These are phyloP conservation scores for Phytophthora macrochlamydospora DNA, from an alignment of 352 stramenopile species.

Conservation along the genomic window DNA sequence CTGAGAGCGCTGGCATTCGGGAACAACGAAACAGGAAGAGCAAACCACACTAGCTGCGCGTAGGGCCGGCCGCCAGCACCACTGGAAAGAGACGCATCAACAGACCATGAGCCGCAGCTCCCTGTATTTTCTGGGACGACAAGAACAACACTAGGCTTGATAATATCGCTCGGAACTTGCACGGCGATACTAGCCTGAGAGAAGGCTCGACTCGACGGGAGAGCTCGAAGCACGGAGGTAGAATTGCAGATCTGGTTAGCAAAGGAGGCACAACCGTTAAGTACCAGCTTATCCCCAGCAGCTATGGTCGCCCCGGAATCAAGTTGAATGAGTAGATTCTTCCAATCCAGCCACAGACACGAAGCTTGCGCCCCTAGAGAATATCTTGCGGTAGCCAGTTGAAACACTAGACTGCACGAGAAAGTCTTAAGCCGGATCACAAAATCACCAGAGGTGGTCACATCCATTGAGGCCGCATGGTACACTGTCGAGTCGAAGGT, in stretches of 20 bases:
- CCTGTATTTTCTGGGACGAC: slow-evolving; percentile 58
- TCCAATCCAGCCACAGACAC: slow-evolving; percentile 66
- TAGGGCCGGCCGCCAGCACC: slow-evolving; percentile 60
- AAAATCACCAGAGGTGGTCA: slow-evolving; percentile 32
- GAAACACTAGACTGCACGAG: slow-evolving; percentile 52
- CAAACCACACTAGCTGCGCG: slow-evolving; percentile 45
- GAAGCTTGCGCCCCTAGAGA: slow-evolving; percentile 39
- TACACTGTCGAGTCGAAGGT: slow-evolving; percentile 72
- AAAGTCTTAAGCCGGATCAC: slow-evolving; percentile 51
- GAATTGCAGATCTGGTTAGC: slow-evolving; percentile 55
- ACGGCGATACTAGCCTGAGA: slow-evolving; percentile 54
- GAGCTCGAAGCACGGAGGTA: slow-evolving; percentile 47
- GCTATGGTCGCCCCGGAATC: slow-evolving; percentile 49
- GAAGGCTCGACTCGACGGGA: slow-evolving; percentile 58
- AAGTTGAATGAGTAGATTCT: slow-evolving; percentile 54
- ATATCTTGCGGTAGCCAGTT: slow-evolving; percentile 37
- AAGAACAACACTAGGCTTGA: slow-evolving; percentile 49
- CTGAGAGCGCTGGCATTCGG: slow-evolving; percentile 8
- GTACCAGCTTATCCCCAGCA: slow-evolving; percentile 41
- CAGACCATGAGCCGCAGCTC: slow-evolving; percentile 57
- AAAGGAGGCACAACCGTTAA: slow-evolving; percentile 62
- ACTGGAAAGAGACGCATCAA: slow-evolving; percentile 60
- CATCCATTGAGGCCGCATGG: slow-evolving; percentile 65
- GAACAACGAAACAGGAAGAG: slow-evolving; percentile 36
- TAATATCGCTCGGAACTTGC: slow-evolving; percentile 30